phyloP scores from a whole-genome alignment of 2,329 filamentous ascomycete genomes.

The Chaetothyriales sp. region DNA sequence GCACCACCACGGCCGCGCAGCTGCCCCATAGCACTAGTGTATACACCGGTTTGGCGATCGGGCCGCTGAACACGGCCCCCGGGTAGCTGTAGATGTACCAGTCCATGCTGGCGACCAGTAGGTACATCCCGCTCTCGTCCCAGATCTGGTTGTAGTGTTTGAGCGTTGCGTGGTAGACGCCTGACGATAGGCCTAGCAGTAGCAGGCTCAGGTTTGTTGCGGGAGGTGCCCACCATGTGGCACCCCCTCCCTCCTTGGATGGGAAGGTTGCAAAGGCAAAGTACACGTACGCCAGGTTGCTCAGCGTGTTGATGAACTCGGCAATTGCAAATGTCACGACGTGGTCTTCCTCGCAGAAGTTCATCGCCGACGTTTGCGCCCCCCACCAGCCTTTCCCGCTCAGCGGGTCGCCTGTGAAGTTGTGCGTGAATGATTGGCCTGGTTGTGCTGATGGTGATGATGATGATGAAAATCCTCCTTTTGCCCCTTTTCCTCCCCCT shows the following conservation, averaged over 20 bases:
- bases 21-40: not conserved
- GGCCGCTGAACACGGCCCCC: not conserved
- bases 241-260: not conserved
- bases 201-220: not conserved
- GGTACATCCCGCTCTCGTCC: slow-evolving; percentile 1
- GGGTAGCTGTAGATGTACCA: not conserved
- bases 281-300: slow-evolving; percentile 66
- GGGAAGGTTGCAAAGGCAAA: slow-evolving; percentile 38
- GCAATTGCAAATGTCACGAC: slow-evolving; percentile 59
- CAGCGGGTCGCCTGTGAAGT: not conserved
- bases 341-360: slow-evolving; percentile 70
- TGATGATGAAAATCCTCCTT: too few relatives aligned
- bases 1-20: not conserved
- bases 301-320: slow-evolving; percentile 64
- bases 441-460: not conserved
- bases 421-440: not conserved
- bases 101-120: not conserved
- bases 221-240: not conserved
- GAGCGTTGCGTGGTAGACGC: not conserved
- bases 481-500: not conserved
- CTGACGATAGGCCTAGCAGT: not conserved
- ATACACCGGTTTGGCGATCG: not conserved
- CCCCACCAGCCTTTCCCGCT: slow-evolving; percentile 42
- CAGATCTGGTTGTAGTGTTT: not conserved
- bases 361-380: slow-evolving; percentile 53